phyloP scores from a whole-genome alignment of 176 grass and related monocot genomes.

The Oryza officinalis region DNA sequence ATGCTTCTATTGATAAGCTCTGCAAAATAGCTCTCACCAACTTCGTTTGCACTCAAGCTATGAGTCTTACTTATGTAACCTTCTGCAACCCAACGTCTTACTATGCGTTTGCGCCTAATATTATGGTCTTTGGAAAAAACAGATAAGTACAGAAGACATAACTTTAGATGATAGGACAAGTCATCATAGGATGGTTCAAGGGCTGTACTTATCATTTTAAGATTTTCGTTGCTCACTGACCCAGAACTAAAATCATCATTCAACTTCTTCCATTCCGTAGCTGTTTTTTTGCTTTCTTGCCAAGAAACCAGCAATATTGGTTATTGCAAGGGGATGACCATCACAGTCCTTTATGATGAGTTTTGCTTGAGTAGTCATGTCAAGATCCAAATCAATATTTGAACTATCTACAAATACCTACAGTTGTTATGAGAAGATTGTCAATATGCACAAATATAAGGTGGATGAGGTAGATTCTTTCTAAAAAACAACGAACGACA shows the following conservation, averaged over 20 bases:
- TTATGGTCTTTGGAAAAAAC: slow-evolving; percentile 19
- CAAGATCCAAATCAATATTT: neutral
- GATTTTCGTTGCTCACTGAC: neutral
- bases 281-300: slow-evolving; percentile 6
- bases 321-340: slow-evolving; percentile 37
- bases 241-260: neutral
- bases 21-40: slow-evolving; percentile 1
- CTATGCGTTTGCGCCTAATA: neutral
- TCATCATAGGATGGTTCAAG: slow-evolving; percentile 29
- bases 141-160: slow-evolving; percentile 22
- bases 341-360: slow-evolving; percentile 30
- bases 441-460: no score
- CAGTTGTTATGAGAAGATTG: neutral
- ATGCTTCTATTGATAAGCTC: slow-evolving; percentile 25
- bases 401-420: neutral
- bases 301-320: slow-evolving; percentile 9
- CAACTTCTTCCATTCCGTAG: slow-evolving; percentile 8
- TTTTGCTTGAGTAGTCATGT: neutral
- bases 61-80: neutral
- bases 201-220: neutral
- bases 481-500: no score
- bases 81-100: slow-evolving; percentile 33
- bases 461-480: no score
- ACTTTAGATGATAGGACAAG: slow-evolving; percentile 35
- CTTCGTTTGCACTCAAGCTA: neutral